Evolutionary conservation across 305 asterid species (phyloP).

Genomic region (Fraxinus sp.): DNA sequence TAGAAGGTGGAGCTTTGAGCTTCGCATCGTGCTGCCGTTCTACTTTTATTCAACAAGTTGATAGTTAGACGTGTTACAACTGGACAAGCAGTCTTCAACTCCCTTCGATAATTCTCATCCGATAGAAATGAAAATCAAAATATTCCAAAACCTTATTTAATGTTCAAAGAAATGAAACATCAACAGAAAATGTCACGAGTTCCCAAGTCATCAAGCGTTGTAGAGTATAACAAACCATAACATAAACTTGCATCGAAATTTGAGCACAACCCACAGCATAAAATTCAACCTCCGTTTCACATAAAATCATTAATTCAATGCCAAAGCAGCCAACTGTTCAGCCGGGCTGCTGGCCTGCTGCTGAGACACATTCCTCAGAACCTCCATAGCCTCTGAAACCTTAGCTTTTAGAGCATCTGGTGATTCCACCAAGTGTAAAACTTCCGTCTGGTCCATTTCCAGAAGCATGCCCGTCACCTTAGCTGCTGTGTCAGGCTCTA

Average conservation of each 20-base stretch:
- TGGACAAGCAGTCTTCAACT: constrained; percentile 75
- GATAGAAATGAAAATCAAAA: background rate
- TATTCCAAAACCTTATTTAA: background rate
- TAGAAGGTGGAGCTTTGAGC: constrained; percentile 88
- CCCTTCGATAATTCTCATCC: constrained; percentile 41
- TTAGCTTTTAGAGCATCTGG: constrained; percentile 56
- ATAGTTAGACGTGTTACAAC: constrained; percentile 83
- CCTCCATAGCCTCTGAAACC: constrained; percentile 61
- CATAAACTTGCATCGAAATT: background rate
- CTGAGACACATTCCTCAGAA: constrained; percentile 51
- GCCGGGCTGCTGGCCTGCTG: constrained; percentile 36
- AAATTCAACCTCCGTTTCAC: background rate
- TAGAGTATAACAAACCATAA: background rate
- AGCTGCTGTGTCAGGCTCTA: constrained; percentile 59
- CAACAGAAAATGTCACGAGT: background rate
- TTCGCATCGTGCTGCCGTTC: constrained; percentile 73
- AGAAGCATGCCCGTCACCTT: constrained; percentile 65
- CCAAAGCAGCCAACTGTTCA: constrained; percentile 45
- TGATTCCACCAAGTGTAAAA: constrained; percentile 57
- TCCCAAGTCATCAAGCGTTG: background rate
- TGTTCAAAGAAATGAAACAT: background rate
- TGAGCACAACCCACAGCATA: background rate
- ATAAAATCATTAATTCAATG: constrained; percentile 32
- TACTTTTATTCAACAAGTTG: constrained; percentile 71
- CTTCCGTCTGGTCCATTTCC: constrained; percentile 67